Evolutionary conservation across 2,329 filamentous ascomycete genomes (phyloP).

Genomic region (Hypoxylon sp.): DNA sequence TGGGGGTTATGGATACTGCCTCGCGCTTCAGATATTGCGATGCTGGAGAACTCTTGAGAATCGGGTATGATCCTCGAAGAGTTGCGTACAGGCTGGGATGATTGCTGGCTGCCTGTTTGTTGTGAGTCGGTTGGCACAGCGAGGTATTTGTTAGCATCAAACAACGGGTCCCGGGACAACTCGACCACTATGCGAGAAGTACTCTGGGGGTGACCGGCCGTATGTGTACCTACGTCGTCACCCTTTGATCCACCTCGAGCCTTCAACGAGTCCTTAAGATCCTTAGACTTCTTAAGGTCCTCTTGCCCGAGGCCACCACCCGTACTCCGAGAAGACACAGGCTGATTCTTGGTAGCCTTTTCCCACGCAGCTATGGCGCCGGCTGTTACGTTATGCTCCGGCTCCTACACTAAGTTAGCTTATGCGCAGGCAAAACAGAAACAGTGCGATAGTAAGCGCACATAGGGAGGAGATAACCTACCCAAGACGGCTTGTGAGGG

Average conservation of each 20-base stretch:
- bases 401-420: slow-evolving; percentile 48
- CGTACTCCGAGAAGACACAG: background rate
- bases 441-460: background rate
- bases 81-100: slow-evolving; percentile 29
- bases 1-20: slow-evolving; percentile 33
- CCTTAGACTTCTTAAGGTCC: too few relatives aligned
- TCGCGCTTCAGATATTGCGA: slow-evolving; percentile 43
- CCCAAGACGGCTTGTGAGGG: slow-evolving; percentile 67
- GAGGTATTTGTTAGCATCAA: slow-evolving; percentile 44
- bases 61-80: slow-evolving; percentile 50
- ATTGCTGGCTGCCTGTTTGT: slow-evolving; percentile 36
- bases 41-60: slow-evolving; percentile 51
- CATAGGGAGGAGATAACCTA: slow-evolving; percentile 47
- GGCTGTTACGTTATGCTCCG: slow-evolving; percentile 46
- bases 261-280: slow-evolving; percentile 5
- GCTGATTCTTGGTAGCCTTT: slow-evolving; percentile 19
- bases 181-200: slow-evolving; percentile 41
- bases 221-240: background rate
- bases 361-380: slow-evolving; percentile 49
- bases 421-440: slow-evolving; percentile 1
- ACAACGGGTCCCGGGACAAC: slow-evolving; percentile 35
- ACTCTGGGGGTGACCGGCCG: background rate
- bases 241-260: background rate
- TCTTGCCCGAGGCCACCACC: background rate
- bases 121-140: slow-evolving; percentile 36